phyloP scores from a whole-genome alignment of 2,329 filamentous ascomycete genomes.

The Phaeosphaeriaceae sp. region DNA sequence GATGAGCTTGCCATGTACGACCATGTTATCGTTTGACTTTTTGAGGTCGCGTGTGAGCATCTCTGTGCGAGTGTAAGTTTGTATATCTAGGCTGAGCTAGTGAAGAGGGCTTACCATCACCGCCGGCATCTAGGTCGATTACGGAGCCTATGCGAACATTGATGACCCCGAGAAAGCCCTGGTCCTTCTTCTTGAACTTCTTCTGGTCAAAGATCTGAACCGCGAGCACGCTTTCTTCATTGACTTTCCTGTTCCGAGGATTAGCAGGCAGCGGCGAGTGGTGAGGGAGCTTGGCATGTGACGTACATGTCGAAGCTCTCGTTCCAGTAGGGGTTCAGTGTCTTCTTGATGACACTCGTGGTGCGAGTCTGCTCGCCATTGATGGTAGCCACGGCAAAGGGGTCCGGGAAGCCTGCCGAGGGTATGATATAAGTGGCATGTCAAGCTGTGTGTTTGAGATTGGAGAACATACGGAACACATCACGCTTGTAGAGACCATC shows the following conservation, averaged over 20 bases:
- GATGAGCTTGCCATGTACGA: conserved; percentile 97
- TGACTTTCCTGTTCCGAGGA: conserved; percentile 71
- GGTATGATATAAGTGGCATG: conserved; percentile 36
- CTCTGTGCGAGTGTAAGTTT: conserved; percentile 60
- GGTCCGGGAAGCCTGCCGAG: conserved; percentile 85
- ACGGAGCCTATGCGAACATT: conserved; percentile 95
- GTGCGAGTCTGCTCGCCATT: conserved; percentile 98
- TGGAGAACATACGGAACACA: conserved; percentile 83
- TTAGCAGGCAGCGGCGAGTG: conserved; percentile 25
- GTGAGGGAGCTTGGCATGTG: conserved; percentile 8
- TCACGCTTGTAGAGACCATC: conserved; percentile 99
- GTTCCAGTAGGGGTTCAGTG: conserved; percentile 99
- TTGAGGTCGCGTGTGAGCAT: conserved; percentile 98
- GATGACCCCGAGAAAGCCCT: conserved; percentile 96
- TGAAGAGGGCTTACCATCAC: conserved; percentile 72
- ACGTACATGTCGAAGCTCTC: conserved; percentile 97
- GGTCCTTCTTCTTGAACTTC: conserved; percentile 99
- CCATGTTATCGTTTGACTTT: conserved; percentile 96
- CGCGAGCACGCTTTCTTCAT: conserved; percentile 93
- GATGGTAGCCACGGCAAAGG: conserved; percentile 95
- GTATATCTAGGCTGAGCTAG: not conserved
- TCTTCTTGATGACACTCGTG: conserved; percentile 96
- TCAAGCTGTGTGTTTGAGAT: conserved; percentile 4
- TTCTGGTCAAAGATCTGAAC: conserved; percentile 99
- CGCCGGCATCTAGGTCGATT: conserved; percentile 85